These are phyloP conservation scores for Ambrosia hybrid DNA, from an alignment of 140 eudicot species.

Conservation along the genomic window DNA sequence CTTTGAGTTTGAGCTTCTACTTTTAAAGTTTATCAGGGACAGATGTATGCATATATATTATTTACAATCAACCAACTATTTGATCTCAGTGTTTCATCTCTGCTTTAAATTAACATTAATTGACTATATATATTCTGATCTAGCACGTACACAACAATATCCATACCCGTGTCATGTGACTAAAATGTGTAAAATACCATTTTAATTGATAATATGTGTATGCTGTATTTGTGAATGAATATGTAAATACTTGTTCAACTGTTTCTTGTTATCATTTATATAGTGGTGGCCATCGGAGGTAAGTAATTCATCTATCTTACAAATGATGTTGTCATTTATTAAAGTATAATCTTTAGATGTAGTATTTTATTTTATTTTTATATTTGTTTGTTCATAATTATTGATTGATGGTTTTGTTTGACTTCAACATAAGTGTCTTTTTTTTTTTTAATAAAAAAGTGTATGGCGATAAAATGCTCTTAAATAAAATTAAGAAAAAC, in stretches of 20 bases:
- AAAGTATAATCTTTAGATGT: too few species aligned
- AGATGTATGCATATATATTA: not conserved
- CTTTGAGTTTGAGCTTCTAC: not conserved
- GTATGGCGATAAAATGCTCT: too few species aligned
- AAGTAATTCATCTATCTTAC: not conserved
- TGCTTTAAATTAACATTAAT: not conserved
- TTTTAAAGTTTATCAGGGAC: not conserved
- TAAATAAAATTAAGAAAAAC: too few species aligned
- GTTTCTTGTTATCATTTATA: not conserved
- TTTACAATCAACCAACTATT: too few species aligned
- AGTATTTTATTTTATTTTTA: too few species aligned
- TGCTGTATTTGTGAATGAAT: constrained; percentile 27
- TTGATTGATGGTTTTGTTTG: too few species aligned
- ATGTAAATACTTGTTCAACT: constrained; percentile 29
- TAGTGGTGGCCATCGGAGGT: not conserved
- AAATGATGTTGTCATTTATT: not conserved
- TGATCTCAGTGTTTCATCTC: not conserved
- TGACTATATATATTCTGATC: not conserved
- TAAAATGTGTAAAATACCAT: constrained; percentile 6
- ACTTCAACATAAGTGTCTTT: too few species aligned
- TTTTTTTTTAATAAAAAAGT: too few species aligned
- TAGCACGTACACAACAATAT: constrained; percentile 14
- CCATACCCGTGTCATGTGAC: constrained; percentile 6
- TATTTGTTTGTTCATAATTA: too few species aligned
- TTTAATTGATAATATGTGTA: constrained; percentile 12